These are phyloP conservation scores for Diaporthe amygdali DNA, from an alignment of 2,329 filamentous ascomycete species.

Conservation along the genomic window DNA sequence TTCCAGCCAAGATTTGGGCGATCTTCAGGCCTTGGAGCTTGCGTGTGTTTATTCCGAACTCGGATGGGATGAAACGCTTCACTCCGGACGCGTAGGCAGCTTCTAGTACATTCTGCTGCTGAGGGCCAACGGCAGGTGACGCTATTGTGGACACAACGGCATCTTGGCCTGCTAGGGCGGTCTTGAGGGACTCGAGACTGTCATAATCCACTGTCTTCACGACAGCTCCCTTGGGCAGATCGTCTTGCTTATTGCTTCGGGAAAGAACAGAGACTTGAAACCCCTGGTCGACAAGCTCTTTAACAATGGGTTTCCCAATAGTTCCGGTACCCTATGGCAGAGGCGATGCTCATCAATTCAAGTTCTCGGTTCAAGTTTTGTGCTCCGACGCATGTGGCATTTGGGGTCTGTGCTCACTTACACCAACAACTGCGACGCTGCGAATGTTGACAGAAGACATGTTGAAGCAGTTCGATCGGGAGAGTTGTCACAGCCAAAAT, in stretches of 20 bases:
- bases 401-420: conserved; percentile 28
- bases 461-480: background rate
- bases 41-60: conserved; percentile 50
- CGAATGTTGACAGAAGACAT: conserved; percentile 31
- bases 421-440: conserved; percentile 42
- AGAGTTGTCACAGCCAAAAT: background rate
- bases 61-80: conserved; percentile 61
- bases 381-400: background rate
- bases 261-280: conserved; percentile 59
- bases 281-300: conserved; percentile 36
- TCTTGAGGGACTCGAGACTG: conserved; percentile 46
- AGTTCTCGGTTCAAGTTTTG: background rate
- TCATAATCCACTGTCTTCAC: conserved; percentile 54
- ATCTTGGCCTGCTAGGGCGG: conserved; percentile 58
- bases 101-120: conserved; percentile 57
- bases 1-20: conserved; percentile 33
- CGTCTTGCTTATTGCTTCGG: conserved; percentile 46
- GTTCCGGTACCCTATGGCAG: conserved; percentile 37
- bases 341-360: background rate
- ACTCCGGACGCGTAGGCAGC: conserved; percentile 61
- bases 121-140: conserved; percentile 40
- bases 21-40: conserved; percentile 31
- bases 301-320: conserved; percentile 36
- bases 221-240: conserved; percentile 41
- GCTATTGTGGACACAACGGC: conserved; percentile 59